These are phyloP conservation scores for Chlamydomonas sp. DNA, from an alignment of 139 green algal species.

Conservation along the genomic window DNA sequence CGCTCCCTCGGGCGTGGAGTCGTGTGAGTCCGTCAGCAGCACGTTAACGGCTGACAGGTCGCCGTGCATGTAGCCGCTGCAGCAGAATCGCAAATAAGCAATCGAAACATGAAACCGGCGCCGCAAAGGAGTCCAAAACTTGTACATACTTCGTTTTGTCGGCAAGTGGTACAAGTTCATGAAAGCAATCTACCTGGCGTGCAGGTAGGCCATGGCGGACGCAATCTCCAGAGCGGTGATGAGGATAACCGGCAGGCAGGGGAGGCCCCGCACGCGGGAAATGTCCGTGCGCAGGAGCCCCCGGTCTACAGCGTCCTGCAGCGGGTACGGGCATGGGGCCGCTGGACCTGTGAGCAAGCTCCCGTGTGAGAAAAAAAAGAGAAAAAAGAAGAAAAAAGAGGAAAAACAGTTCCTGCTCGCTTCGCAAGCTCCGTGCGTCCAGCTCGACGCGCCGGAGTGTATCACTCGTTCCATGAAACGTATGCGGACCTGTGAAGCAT, in stretches of 20 bases:
- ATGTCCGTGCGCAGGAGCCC: conserved; percentile 14
- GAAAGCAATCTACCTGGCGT: conserved; percentile 41
- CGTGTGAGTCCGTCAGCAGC: background rate
- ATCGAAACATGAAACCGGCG: too few relatives aligned
- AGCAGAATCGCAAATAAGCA: background rate
- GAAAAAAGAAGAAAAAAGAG: too few relatives aligned
- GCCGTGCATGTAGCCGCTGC: conserved; percentile 37
- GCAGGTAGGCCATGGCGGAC: conserved; percentile 57
- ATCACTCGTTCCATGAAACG: too few relatives aligned
- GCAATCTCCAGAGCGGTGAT: conserved; percentile 42
- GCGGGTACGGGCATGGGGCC: too few relatives aligned
- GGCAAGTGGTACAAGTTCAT: background rate
- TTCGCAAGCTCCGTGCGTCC: too few relatives aligned
- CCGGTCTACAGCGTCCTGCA: conserved; percentile 27
- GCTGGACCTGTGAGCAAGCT: too few relatives aligned
- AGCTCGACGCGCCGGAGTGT: too few relatives aligned
- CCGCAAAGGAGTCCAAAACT: too few relatives aligned
- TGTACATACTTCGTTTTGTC: background rate
- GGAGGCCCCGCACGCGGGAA: background rate
- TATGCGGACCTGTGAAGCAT: too few relatives aligned
- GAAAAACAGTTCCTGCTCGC: too few relatives aligned
- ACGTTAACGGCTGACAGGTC: conserved; percentile 29
- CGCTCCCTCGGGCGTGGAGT: background rate
- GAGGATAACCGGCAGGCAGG: conserved; percentile 34
- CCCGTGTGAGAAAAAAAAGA: too few relatives aligned